Evolutionary conservation across 2,329 filamentous ascomycete genomes (phyloP).

Genomic region (Dactylellina leptospora): DNA sequence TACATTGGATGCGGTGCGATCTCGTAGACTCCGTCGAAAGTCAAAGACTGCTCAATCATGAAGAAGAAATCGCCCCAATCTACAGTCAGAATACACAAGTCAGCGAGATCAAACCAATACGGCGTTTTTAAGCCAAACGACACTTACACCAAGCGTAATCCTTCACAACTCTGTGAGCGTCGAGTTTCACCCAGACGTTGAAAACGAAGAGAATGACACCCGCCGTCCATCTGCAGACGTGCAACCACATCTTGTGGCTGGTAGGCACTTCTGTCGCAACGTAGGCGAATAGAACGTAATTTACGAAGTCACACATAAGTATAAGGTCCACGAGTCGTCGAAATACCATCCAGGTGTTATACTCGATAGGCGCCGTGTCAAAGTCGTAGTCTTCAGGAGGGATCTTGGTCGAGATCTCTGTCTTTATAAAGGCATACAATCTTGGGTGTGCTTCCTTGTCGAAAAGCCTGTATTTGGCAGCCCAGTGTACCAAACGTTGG

Average conservation of each 20-base stretch:
- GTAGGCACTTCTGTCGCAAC: conserved; percentile 80
- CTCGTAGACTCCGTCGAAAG: conserved; percentile 98
- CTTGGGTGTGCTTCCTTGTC: conserved; percentile 80
- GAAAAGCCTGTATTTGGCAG: conserved; percentile 84
- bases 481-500: conserved; percentile 85
- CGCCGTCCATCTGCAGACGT: conserved; percentile 76
- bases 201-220: conserved; percentile 85
- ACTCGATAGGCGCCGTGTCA: conserved; percentile 91
- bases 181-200: conserved; percentile 98
- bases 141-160: conserved; percentile 87
- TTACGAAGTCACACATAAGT: conserved; percentile 97
- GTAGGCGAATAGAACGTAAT: conserved; percentile 94
- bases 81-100: no score
- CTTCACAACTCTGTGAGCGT: conserved; percentile 96
- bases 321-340: conserved; percentile 94
- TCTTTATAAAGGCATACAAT: conserved; percentile 83
- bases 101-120: no score
- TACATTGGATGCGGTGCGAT: conserved; percentile 99
- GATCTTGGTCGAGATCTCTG: conserved; percentile 93
- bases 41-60: conserved; percentile 95
- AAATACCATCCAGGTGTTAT: conserved; percentile 99
- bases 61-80: conserved; percentile 99
- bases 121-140: no score
- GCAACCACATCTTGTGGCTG: conserved; percentile 75
- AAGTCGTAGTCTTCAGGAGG: conserved; percentile 86